Evolutionary conservation across 2,329 filamentous ascomycete genomes (phyloP).

Genomic region (Phialocephala sp.): DNA sequence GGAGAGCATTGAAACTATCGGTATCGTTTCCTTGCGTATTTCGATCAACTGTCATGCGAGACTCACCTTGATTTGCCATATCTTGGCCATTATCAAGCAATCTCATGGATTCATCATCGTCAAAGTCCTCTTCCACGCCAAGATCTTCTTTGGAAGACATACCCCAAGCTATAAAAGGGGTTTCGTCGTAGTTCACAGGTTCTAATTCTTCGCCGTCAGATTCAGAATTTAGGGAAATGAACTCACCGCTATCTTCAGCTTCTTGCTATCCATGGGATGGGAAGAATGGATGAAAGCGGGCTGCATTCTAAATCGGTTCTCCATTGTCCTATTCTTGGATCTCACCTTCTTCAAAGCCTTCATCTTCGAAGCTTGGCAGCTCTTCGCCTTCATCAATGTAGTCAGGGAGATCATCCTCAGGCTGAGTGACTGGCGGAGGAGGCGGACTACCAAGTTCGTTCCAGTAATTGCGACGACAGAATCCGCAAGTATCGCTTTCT

Average conservation of each 20-base stretch:
- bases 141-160: neutral
- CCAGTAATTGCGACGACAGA: neutral
- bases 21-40: no score
- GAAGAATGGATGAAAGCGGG: neutral
- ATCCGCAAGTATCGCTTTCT: neutral
- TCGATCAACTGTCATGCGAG: neutral
- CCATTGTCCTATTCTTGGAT: neutral
- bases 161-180: neutral
- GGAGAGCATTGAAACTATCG: no score
- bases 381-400: neutral
- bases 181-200: neutral
- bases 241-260: neutral
- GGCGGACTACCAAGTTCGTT: neutral
- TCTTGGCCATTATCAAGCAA: neutral
- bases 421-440: neutral
- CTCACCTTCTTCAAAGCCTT: neutral
- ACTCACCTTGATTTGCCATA: neutral
- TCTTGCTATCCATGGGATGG: neutral
- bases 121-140: neutral
- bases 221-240: neutral
- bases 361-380: neutral
- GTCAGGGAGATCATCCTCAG: neutral
- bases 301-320: neutral
- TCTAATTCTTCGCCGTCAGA: neutral
- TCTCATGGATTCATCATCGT: slow-evolving; percentile 3